Evolutionary conservation across 164 flowering plant species (phyloP).

Genomic region (Protea cynaroides): DNA sequence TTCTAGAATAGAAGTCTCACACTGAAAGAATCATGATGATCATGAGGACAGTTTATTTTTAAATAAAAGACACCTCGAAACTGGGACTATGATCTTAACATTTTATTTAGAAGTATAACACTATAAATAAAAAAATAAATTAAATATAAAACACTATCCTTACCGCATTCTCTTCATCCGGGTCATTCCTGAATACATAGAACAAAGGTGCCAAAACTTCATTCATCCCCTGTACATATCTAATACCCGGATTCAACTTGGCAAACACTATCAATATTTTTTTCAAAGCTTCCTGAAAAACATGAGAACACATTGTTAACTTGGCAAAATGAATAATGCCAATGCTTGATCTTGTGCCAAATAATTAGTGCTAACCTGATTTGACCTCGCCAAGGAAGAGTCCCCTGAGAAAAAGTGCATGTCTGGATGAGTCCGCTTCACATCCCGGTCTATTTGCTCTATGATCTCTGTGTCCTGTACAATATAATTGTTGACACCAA

Average conservation of each 20-base stretch:
- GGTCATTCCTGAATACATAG: constrained; percentile 85
- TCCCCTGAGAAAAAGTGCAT: constrained; percentile 90
- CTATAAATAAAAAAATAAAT: neutral
- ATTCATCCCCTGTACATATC: constrained; percentile 99
- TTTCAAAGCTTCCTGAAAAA: constrained; percentile 75
- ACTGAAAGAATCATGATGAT: neutral
- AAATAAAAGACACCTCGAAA: neutral
- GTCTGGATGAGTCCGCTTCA: constrained; percentile 96
- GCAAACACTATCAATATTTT: constrained; percentile 82
- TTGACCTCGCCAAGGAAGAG: constrained; percentile 56
- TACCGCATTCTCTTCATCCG: constrained; percentile 80
- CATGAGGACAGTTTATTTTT: neutral
- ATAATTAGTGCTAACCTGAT: constrained; percentile 51
- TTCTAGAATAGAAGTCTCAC: too few species aligned
- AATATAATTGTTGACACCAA: neutral
- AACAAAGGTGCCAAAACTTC: constrained; percentile 91
- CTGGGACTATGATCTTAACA: neutral
- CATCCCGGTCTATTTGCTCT: constrained; percentile 98
- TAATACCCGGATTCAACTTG: constrained; percentile 92
- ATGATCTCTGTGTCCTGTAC: constrained; percentile 84
- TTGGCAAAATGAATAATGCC: neutral
- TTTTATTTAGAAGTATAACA: neutral
- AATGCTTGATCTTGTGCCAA: neutral
- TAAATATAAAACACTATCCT: constrained; percentile 17
- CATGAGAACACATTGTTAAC: neutral